Percentiles rank a stretch among this genome's conserved stretches.
These are phyloP conservation scores for Colletotrichum tabaci DNA, from an alignment of 2,329 filamentous ascomycete genomes.

Conservation along the genomic window DNA sequence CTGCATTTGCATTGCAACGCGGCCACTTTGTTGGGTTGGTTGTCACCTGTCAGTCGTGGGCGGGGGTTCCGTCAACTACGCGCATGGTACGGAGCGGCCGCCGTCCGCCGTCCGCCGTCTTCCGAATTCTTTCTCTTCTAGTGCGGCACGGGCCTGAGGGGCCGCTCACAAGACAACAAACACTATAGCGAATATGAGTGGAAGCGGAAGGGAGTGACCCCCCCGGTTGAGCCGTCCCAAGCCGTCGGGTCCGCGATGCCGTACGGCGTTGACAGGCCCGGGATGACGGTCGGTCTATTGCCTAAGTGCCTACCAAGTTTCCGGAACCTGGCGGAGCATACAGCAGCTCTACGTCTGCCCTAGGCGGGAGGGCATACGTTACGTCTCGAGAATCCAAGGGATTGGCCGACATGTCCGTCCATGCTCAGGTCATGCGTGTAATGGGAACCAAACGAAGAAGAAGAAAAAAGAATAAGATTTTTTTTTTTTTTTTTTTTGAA, in stretches of 20 bases:
- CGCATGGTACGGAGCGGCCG: background rate
- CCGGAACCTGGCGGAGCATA: background rate
- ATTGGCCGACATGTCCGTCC: background rate
- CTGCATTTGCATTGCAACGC: background rate
- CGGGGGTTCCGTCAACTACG: background rate
- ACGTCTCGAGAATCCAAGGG: background rate
- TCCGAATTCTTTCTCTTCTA: too few relatives aligned
- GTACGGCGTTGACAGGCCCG: background rate
- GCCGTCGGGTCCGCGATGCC: conserved; percentile 4
- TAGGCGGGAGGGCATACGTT: background rate
- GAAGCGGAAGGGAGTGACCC: background rate
- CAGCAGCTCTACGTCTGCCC: background rate
- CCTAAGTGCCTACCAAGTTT: background rate
- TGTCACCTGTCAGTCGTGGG: too few relatives aligned
- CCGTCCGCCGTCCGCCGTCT: background rate
- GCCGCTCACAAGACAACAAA: background rate
- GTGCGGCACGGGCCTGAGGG: background rate
- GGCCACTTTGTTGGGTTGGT: background rate
- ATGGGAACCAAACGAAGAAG: too few relatives aligned
- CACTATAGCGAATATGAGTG: background rate
- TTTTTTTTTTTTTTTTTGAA: background rate
- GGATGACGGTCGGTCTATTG: background rate
- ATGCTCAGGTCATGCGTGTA: background rate
- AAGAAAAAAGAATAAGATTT: too few relatives aligned
- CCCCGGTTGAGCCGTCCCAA: conserved; percentile 2